Percentiles rank a stretch among this genome's conserved stretches.
Evolutionary conservation across 768 basidiomycete species (phyloP).

Genomic region (Trichaptum fuscoviolaceum): DNA sequence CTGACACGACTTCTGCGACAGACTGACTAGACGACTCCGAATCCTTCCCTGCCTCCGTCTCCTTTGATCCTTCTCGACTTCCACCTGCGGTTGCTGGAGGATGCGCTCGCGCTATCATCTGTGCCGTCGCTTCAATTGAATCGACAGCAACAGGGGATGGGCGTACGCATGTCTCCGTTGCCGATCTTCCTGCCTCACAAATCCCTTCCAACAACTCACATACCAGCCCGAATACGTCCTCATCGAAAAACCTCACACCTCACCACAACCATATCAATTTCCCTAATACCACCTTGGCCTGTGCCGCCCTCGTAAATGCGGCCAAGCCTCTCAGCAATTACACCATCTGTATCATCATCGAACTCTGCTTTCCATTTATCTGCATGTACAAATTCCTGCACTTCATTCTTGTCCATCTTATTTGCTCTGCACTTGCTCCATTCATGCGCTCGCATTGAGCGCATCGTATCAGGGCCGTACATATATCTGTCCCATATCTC

Average conservation of each 20-base stretch:
- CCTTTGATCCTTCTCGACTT: neutral
- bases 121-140: neutral
- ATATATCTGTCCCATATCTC: neutral
- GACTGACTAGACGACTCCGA: slow-evolving; percentile 3
- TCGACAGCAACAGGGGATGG: neutral
- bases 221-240: neutral
- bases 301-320: neutral
- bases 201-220: neutral
- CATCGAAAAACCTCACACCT: neutral
- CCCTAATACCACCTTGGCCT: slow-evolving; percentile 1
- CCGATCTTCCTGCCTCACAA: neutral
- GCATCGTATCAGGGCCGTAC: neutral
- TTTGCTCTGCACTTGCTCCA: neutral
- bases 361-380: slow-evolving; percentile 4
- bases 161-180: neutral
- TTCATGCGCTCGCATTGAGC: neutral
- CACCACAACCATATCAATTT: neutral
- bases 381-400: slow-evolving; percentile 5
- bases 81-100: neutral
- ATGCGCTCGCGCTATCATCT: neutral
- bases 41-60: neutral
- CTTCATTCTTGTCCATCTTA: neutral
- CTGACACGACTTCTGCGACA: slow-evolving; percentile 2
- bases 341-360: slow-evolving; percentile 4
- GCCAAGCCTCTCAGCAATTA: neutral